Base-by-base conservation (phyloP, 495 filamentous ascomycete genomes). In the Choiromyces venosus region DNA sequence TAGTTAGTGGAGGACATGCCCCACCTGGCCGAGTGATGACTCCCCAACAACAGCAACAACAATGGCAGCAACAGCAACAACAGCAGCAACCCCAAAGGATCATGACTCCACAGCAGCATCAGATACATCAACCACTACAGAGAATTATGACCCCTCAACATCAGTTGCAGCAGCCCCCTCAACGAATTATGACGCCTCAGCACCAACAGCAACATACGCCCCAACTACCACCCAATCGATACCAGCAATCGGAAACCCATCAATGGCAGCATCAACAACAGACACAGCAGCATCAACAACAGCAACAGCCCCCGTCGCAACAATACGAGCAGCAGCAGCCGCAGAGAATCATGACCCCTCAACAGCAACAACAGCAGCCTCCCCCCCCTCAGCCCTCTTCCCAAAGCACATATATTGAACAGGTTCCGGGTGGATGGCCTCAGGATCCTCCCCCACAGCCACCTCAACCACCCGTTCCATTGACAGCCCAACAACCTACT, bases 31-130 rank as follows among this genome's bases (percentile, higher is more conserved):
- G 52, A 61, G 52, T 61, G 52, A 61, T 61, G 52, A 61, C 73
- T 18, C 70, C 73, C 52, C 72, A 61, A 21, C 72, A 74, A 35
- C 71, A 73, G 37, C n/a, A 72, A 21, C 21, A 68, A 1, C 71
- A 73, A 12, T 36, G 44, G 44, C 44, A 52, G 33, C 68, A 64
- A 37, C n/a, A n/a, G n/a, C n/a, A n/a, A n/a, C n/a, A n/a, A n/a
- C n/a, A n/a, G n/a, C n/a, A n/a, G n/a, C 56, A 33, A 10, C 38
- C 38, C 19, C 68, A 61, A 56, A 56, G 46, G 46, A 29, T 56
- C n/a, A 56, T 56, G n/a, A 56, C 66, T 36, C 67, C 42, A 2
- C 73, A 70, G 37, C 37, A 75, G n/a, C 16, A 37, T 2, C 72
- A 76, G 29, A 4, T 29, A 1, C 67, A 76, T 7, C 72, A 76